These are phyloP conservation scores for Lentinula edodes DNA, from an alignment of 768 basidiomycete genomes.

Conservation along the genomic window DNA sequence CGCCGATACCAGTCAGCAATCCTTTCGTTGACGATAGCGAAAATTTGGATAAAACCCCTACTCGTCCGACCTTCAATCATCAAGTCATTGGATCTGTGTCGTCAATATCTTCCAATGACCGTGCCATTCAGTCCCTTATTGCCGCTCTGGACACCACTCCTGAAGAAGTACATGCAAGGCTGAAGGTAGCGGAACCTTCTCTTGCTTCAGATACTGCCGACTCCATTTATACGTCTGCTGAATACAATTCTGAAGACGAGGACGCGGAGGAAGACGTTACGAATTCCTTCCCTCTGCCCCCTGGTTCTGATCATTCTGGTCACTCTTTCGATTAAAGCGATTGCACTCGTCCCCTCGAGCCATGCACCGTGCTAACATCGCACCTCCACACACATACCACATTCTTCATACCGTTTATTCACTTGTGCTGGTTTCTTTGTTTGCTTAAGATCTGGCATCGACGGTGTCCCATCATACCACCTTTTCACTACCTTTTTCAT, in stretches of 20 bases:
- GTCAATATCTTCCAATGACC: constrained; percentile 41
- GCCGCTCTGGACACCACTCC: constrained; percentile 54
- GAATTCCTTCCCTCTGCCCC: constrained; percentile 35
- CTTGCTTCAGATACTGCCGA: constrained; percentile 22
- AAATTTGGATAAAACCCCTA: constrained; percentile 12
- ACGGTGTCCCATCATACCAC: not conserved
- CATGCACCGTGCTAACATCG: too few relatives aligned
- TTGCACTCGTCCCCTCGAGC: not conserved
- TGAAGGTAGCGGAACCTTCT: constrained; percentile 56
- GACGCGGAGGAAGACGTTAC: constrained; percentile 33
- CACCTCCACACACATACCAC: not conserved
- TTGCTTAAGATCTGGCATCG: not conserved
- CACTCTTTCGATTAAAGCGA: not conserved
- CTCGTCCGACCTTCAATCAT: constrained; percentile 28
- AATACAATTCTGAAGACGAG: not conserved
- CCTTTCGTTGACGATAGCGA: constrained; percentile 29
- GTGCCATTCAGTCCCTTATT: constrained; percentile 59
- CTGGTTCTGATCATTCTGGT: constrained; percentile 10
- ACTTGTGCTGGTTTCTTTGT: not conserved
- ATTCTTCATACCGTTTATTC: not conserved
- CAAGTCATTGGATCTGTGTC: constrained; percentile 25
- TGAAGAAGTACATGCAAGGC: constrained; percentile 40
- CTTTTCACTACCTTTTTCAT: too few relatives aligned
- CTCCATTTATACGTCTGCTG: constrained; percentile 24
- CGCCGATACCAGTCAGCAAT: constrained; percentile 18